These are phyloP conservation scores for Irpex sp. DNA, from an alignment of 1,284 basidiomycete genomes.

Conservation along the genomic window DNA sequence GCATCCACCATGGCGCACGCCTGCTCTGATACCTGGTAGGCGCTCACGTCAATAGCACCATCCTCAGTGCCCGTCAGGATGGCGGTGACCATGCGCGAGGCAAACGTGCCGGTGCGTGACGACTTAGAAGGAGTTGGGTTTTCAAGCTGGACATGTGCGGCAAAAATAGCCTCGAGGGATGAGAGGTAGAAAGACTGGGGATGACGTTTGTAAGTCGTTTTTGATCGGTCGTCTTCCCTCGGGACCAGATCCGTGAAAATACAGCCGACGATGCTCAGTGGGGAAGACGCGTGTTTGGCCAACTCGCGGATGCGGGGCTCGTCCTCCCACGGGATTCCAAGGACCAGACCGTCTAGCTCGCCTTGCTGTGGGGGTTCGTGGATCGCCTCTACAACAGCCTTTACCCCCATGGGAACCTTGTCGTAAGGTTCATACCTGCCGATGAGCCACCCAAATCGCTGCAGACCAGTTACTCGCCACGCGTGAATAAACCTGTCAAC, in stretches of 20 bases:
- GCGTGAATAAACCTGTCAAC: conserved; percentile 87
- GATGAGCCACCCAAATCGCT: conserved; percentile 93
- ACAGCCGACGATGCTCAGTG: conserved; percentile 86
- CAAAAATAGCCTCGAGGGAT: conserved; percentile 89
- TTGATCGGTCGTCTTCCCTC: conserved; percentile 74
- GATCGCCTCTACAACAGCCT: conserved; percentile 96
- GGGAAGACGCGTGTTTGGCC: conserved; percentile 51
- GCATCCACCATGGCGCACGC: conserved; percentile 96
- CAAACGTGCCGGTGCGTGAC: conserved; percentile 79
- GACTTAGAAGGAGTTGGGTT: conserved; percentile 76
- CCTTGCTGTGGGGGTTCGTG: conserved; percentile 97
- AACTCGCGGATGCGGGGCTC: conserved; percentile 75
- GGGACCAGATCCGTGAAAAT: conserved; percentile 96
- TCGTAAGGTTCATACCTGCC: conserved; percentile 92
- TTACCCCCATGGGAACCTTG: conserved; percentile 97
- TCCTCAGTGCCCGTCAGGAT: conserved; percentile 90
- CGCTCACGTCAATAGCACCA: conserved; percentile 86
- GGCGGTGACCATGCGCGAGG: conserved; percentile 91
- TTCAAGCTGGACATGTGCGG: conserved; percentile 80
- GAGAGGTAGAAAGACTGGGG: conserved; percentile 92
- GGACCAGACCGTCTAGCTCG: conserved; percentile 87
- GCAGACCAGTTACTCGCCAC: conserved; percentile 87
- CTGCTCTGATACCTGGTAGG: conserved; percentile 95
- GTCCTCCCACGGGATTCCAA: conserved; percentile 93
- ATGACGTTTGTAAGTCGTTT: conserved; percentile 92